A percentile compares a stretch with the other conserved stretches of the same genome.
phyloP scores from a whole-genome alignment of 257 asterid species.

The Solanum etuberosum region DNA sequence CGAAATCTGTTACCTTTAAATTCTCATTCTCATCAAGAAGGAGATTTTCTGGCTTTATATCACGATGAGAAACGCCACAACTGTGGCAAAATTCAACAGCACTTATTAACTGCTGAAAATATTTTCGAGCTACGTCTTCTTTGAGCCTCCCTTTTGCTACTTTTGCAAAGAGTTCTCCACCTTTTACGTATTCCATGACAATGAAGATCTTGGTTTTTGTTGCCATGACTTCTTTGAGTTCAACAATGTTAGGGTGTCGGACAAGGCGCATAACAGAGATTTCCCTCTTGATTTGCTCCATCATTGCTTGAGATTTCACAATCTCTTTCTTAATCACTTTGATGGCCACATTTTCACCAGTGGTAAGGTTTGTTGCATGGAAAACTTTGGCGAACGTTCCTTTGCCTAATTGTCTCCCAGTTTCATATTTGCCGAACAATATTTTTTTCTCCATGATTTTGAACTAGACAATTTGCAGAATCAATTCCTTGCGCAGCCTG shows the following conservation, averaged over 20 bases:
- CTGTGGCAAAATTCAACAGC: slow-evolving; percentile 32
- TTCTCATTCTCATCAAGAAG: slow-evolving; percentile 25
- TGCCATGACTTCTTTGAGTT: slow-evolving; percentile 39
- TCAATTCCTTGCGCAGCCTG: not conserved
- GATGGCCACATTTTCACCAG: slow-evolving; percentile 22
- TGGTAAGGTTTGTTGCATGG: slow-evolving; percentile 11
- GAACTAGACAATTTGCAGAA: not conserved
- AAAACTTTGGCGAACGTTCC: slow-evolving; percentile 35
- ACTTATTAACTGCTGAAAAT: slow-evolving; percentile 29
- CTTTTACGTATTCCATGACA: slow-evolving; percentile 29
- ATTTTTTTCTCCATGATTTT: slow-evolving; percentile 17
- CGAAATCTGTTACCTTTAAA: slow-evolving; percentile 31
- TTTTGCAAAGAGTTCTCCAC: slow-evolving; percentile 23
- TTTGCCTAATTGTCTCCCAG: slow-evolving; percentile 23
- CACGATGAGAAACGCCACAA: slow-evolving; percentile 33
- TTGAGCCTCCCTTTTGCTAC: slow-evolving; percentile 17
- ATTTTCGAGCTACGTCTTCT: slow-evolving; percentile 25
- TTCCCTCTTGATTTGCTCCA: slow-evolving; percentile 36
- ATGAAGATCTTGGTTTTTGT: slow-evolving; percentile 28
- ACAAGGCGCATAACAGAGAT: slow-evolving; percentile 40
- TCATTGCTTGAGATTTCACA: slow-evolving; percentile 11
- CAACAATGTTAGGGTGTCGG: slow-evolving; percentile 35
- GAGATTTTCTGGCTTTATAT: slow-evolving; percentile 37
- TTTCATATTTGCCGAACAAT: slow-evolving; percentile 27
- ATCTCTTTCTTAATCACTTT: slow-evolving; percentile 32